These are phyloP conservation scores for Ophiorrhiza pumila DNA, from an alignment of 257 asterid species.

Conservation along the genomic window DNA sequence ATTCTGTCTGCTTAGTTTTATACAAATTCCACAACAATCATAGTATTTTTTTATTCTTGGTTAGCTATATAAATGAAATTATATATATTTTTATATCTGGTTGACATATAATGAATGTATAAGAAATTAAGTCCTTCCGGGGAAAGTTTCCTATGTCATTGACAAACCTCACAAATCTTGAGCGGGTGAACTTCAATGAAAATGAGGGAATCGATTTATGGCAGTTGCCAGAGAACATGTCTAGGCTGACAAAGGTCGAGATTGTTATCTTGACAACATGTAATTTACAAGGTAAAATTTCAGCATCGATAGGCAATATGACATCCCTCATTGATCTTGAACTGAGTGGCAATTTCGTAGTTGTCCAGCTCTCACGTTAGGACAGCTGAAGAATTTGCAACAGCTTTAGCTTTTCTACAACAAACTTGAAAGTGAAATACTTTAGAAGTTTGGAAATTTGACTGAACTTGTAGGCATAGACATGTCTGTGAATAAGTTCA, in stretches of 20 bases:
- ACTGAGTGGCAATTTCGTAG: constrained; percentile 57
- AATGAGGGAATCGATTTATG: constrained; percentile 46
- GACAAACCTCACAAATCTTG: constrained; percentile 60
- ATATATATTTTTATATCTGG: no score
- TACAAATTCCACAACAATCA: no score
- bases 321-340: constrained; percentile 76
- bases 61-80: no score
- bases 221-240: constrained; percentile 51
- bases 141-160: constrained; percentile 76
- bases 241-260: constrained; percentile 40
- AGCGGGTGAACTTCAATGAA: constrained; percentile 56
- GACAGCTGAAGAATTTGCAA: constrained; percentile 46
- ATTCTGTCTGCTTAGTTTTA: no score
- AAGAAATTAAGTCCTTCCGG: constrained; percentile 45
- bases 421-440: constrained; percentile 66
- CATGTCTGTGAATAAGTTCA: constrained; percentile 67
- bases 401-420: constrained; percentile 85
- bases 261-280: constrained; percentile 56
- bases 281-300: constrained; percentile 55
- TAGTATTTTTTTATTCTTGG: no score
- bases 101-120: no score
- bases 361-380: constrained; percentile 57
- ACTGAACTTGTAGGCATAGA: constrained; percentile 55
- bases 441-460: constrained; percentile 68
- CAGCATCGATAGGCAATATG: constrained; percentile 53